Base-by-base conservation (phyloP, 352 stramenopile genomes). In the Pythium coloratum region DNA sequence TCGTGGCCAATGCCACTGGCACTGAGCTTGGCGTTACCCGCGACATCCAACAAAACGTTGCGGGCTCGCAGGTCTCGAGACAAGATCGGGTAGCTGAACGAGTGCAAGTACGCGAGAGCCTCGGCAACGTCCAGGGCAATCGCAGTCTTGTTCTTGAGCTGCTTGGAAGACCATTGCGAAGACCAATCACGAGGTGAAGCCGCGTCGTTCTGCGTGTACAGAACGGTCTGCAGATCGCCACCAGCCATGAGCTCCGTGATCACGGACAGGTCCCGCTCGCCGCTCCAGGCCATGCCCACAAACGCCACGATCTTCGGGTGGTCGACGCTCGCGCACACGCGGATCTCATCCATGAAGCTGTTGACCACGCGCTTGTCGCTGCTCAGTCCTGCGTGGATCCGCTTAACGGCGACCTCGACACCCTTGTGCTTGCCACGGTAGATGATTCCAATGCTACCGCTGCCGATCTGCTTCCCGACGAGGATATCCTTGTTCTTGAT, bases 271-370 rank as follows among this genome's bases (percentile, higher is more conserved):
- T 53, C 46, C 0, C 46, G 46, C 3, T 28, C n/a, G 6, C 13
- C 13, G 46, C 2, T 53, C 46, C 46, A 53, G n/a, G 46, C 46
- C 18, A 53, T 53, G n/a, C 46, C 46, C 2, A 53, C n/a, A 20
- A 53, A 53, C 18, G 46, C 46, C 18, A 53, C 46, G n/a, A 53
- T 53, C 46, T 53, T 53, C 7, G 46, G 46, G 20, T 53, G 46
- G 46, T 53, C 46, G 8, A 53, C 20, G 18, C 46, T 26, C 20
- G 46, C 46, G 18, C 46, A 53, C 46, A 53, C 20, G n/a, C 46
- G 46, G n/a, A 53, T 77, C 61, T 77, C 71, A 13, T 69, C 62
- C 60, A 72, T 70, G 18, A 77, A 77, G 36, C 16, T 71, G 50
- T 12, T 38, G 14, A 60, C 49, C 13, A 36, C 40, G 13, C 20